These are phyloP conservation scores for Zygosaccharomyces rouxii DNA, from an alignment of 805 yeast species.

Conservation along the genomic window DNA sequence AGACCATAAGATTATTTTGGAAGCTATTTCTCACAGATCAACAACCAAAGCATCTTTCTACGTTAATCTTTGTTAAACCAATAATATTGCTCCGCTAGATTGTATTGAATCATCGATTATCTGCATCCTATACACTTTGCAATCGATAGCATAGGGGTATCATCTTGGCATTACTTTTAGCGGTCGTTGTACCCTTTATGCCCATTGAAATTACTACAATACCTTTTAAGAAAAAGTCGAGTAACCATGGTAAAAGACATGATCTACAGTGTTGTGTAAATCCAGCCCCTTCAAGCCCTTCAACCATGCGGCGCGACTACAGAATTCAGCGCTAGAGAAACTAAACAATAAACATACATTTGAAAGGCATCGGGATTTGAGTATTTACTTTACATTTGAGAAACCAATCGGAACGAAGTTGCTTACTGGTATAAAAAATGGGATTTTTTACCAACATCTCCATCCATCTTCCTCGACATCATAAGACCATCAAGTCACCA, in stretches of 20 bases:
- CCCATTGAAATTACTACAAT: no score
- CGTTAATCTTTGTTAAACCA: no score
- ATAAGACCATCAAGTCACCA: not conserved
- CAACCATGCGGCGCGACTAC: not conserved
- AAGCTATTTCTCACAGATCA: no score
- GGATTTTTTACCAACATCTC: not conserved
- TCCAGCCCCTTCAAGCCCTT: not conserved
- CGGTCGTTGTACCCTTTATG: no score
- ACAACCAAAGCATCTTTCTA: no score
- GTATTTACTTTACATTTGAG: not conserved
- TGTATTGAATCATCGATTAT: not conserved
- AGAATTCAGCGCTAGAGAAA: not conserved
- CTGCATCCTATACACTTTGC: not conserved
- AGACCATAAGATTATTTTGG: no score
- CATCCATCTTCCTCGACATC: not conserved
- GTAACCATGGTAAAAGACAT: not conserved
- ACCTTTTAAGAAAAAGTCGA: not conserved
- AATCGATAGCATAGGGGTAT: not conserved
- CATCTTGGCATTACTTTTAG: no score
- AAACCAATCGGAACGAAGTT: not conserved
- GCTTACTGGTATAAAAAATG: not conserved
- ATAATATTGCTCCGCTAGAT: not conserved
- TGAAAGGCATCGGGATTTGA: not conserved
- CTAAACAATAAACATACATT: not conserved
- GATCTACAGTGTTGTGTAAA: not conserved